Conservation (phyloP, 495 filamentous ascomycete species). For the Podospora pseudocomata region DNA sequence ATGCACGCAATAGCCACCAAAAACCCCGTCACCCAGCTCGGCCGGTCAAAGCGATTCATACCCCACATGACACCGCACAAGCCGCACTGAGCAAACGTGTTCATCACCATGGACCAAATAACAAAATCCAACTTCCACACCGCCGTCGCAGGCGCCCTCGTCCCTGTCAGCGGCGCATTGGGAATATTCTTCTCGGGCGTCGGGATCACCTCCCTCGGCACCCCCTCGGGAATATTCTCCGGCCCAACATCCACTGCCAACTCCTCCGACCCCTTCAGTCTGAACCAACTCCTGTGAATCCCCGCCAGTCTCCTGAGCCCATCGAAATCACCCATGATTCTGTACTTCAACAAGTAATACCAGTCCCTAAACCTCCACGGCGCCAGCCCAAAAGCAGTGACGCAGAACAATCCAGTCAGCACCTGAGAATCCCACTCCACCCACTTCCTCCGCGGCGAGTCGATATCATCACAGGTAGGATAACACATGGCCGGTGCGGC, state of each 20-base stretch:
- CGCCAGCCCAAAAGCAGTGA: constrained; percentile 77
- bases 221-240: constrained; percentile 38
- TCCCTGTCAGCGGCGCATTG: constrained; percentile 57
- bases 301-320: constrained; percentile 60
- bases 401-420: constrained; percentile 79
- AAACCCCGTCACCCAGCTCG: constrained; percentile 68
- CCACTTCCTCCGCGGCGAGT: constrained; percentile 73
- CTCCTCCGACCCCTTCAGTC: constrained; percentile 55
- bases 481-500: constrained; percentile 77
- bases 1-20: constrained; percentile 69
- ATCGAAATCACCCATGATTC: constrained; percentile 48
- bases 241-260: constrained; percentile 43
- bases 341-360: constrained; percentile 63
- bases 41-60: constrained; percentile 63
- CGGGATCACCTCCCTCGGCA: constrained; percentile 45
- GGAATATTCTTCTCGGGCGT: constrained; percentile 54
- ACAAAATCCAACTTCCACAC: constrained; percentile 79
- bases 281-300: constrained; percentile 68
- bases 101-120: constrained; percentile 68
- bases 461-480: constrained; percentile 65
- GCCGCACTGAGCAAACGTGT: constrained; percentile 69
- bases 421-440: constrained; percentile 84
- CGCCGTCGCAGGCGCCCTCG: constrained; percentile 59
- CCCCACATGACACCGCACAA: constrained; percentile 80
- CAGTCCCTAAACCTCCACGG: constrained; percentile 83